Base-by-base conservation (phyloP, 2,329 filamentous ascomycete species). In the Paradendryphiella salina region DNA sequence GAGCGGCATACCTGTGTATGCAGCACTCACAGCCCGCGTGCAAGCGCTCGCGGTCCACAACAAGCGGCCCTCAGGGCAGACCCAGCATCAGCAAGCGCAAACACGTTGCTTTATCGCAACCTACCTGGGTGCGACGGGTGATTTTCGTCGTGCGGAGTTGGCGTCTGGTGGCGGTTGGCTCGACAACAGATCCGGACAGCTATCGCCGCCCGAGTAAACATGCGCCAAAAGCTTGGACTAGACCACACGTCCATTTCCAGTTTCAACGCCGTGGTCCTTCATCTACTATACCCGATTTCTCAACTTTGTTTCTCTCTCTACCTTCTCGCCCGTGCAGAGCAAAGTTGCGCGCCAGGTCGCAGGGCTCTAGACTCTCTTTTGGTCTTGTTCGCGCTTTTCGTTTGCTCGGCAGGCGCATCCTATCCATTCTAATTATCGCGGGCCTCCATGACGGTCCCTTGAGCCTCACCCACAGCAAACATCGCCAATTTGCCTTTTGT, bases 221-320 rank as follows among this genome's bases (percentile, higher is more conserved):
- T 45, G 28, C 29, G 46, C 50, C 33, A 36, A 39, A 48, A 47
- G 56, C 52, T 52, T 50, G 52, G 57, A 52, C 59, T 40, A 32
- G 33, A 28, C 49, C 50, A 40, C 46, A 56, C 46, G 50, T 56
- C 60, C 62, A 59, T 59, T 59, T 64, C 58, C 67, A 61, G 55
- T 54, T 37, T 57, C 60, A 46, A 50, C 61, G 61, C 65, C 59
- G 62, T 57, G 33, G 51, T 60, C 61, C 41, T 53, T 52, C 49
- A 48, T 55, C 56, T 60, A 43, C 54, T 31, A 56, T 47, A 54
- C 59, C 52, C 52, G 52, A 51, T 47, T 51, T 46, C 60, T 46
- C 63, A 66, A 68, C 67, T 61, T 63, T 57, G 61, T 64, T 67
- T 52, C 63, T 56, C 69, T 70, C 63, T 66, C 15, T 41, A 21